Base-by-base conservation (phyloP, 2,329 filamentous ascomycete species). In the Alternaria incomplexa region DNA sequence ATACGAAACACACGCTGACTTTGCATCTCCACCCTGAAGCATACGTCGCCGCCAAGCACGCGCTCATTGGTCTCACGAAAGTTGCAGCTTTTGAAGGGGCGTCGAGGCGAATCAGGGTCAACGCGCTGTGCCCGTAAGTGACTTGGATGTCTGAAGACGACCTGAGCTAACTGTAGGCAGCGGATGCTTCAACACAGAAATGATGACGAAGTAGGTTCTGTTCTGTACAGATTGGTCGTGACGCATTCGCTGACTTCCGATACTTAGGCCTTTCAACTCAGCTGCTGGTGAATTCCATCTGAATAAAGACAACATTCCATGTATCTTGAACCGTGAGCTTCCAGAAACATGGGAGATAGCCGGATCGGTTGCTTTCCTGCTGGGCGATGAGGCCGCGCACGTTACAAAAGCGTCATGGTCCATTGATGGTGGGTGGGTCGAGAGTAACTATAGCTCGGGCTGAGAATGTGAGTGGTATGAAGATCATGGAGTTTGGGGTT, bases 21-120 rank as follows among this genome's bases (percentile, higher is more conserved):
- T 30, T 3, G 4, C 13, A 32, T 32, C 7, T 51, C 9, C 17
- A 51, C 26, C 47, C 0, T 32, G 17, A 8, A 51, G 76, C 77
- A 8, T 81, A 81, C 58, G 57, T 67, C 6, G 75, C 78, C 3
- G 74, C 67, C 13, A 82, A 81, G 63, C 79, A 81, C 61, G 79
- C 71, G 3, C 76, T 81, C 9, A 70, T 81, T 13, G 79, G 80
- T 4, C 64, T 81, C 30, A 80, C 79, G 15, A 73, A 75, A 44
- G 68, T 69, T n/a, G 75, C 77, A 5, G 80, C 79, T 25, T 56
- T 61, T 30, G 12, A 79, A 79, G 63, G 79, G 77, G 65, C 58
- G 68, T 75, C 45, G 74, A 76, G 15, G 62, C 69, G 45, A 70
- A 70, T 46, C 22, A 59, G 28, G 40, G 57, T 59, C 40, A 54